A percentile compares a stretch with the other conserved stretches of the same genome.
Evolutionary conservation across 2,329 filamentous ascomycete genomes (phyloP).

Genomic region (Penicillium freii): DNA sequence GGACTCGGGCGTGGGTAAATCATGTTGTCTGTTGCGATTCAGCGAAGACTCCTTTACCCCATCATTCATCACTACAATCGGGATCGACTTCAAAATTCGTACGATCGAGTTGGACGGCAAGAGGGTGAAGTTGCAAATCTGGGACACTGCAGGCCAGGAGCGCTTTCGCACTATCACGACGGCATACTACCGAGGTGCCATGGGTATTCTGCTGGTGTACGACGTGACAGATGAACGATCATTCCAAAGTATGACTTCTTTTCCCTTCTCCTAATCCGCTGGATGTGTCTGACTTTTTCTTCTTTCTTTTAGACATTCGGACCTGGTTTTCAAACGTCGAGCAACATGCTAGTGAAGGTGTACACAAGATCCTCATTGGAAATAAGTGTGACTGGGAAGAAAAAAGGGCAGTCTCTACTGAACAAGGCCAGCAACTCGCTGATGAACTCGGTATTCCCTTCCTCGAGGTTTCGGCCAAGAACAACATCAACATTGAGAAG

Average conservation of each 20-base stretch:
- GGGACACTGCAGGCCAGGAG: conserved; percentile 98
- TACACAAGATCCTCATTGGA: conserved; percentile 99
- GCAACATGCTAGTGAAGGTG: conserved; percentile 95
- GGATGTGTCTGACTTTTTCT: background rate
- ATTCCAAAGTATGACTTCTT: conserved; percentile 76
- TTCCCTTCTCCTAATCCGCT: background rate
- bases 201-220: conserved; percentile 97
- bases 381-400: conserved; percentile 99
- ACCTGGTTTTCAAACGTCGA: conserved; percentile 99
- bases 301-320: conserved; percentile 70
- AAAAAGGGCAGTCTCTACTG: conserved; percentile 90
- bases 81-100: conserved; percentile 99
- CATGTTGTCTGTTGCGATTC: conserved; percentile 93
- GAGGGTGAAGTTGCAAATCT: conserved; percentile 98
- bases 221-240: conserved; percentile 96
- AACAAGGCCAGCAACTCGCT: conserved; percentile 88
- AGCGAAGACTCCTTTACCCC: conserved; percentile 97
- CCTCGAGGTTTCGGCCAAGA: conserved; percentile 97
- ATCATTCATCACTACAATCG: conserved; percentile 98
- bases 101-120: conserved; percentile 99
- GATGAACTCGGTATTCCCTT: conserved; percentile 97
- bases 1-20: conserved; percentile 95
- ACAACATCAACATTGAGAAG: conserved; percentile 99
- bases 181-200: conserved; percentile 95
- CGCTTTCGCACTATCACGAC: conserved; percentile 98